phyloP scores from a whole-genome alignment of 768 basidiomycete genomes.

The Tylopilus rubrobrunneus region DNA sequence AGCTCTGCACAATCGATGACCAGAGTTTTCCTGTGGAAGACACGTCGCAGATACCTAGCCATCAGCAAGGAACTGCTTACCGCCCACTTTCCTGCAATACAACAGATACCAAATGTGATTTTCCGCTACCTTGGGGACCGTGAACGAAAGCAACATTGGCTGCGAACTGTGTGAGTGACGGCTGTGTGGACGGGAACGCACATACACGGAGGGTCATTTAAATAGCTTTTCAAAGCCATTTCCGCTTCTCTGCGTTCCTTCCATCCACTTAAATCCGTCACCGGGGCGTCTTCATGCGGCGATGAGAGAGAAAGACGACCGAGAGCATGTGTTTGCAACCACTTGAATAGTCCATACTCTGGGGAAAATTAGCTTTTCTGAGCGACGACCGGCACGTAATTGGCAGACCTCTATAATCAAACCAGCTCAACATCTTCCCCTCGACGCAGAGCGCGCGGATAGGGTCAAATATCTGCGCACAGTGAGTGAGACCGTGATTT shows the following conservation, averaged over 20 bases:
- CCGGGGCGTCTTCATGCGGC: constrained; percentile 14
- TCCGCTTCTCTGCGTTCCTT: constrained; percentile 81
- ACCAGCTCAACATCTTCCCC: constrained; percentile 78
- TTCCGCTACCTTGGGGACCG: constrained; percentile 85
- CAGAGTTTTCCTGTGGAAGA: constrained; percentile 52
- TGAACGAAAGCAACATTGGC: constrained; percentile 76
- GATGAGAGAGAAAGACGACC: constrained; percentile 39
- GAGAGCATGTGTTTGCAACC: constrained; percentile 63
- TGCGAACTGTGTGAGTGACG: constrained; percentile 26
- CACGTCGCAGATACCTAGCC: neutral
- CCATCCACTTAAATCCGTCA: constrained; percentile 55
- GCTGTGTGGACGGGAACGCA: neutral
- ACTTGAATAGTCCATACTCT: constrained; percentile 73
- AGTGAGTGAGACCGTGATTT: neutral
- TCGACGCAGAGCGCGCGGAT: constrained; percentile 81
- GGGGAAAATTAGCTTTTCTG: neutral
- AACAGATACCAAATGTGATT: constrained; percentile 54
- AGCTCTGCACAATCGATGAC: constrained; percentile 83
- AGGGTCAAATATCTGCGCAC: constrained; percentile 80
- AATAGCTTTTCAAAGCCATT: constrained; percentile 60
- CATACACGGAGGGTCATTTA: constrained; percentile 74
- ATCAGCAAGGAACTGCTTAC: constrained; percentile 32
- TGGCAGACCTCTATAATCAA: constrained; percentile 65
- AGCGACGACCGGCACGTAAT: neutral
- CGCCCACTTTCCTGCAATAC: constrained; percentile 52